phyloP scores from a whole-genome alignment of 2,329 filamentous ascomycete genomes.

The Drechslera avenae region DNA sequence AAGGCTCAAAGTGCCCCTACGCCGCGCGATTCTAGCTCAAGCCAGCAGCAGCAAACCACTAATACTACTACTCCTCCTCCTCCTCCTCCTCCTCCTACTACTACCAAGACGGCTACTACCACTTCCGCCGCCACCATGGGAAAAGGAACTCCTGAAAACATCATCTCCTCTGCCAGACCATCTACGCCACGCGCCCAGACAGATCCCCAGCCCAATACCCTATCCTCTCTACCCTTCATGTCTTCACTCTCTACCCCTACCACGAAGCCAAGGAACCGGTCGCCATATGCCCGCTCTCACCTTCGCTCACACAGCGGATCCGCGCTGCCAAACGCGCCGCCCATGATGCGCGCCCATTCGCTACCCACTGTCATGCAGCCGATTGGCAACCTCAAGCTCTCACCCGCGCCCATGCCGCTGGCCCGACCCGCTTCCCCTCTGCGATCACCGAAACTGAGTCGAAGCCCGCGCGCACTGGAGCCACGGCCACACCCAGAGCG shows the following conservation, averaged over 20 bases:
- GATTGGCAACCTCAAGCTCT: constrained; percentile 39
- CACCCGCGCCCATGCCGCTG: constrained; percentile 37
- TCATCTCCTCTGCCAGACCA: constrained; percentile 32
- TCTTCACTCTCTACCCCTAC: neutral
- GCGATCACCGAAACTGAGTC: constrained; percentile 51
- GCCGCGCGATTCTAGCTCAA: neutral
- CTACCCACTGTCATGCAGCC: constrained; percentile 50
- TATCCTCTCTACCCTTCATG: constrained; percentile 22
- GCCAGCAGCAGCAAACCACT: neutral
- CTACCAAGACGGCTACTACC: too few species aligned
- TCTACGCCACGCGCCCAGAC: constrained; percentile 48
- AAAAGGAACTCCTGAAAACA: constrained; percentile 30
- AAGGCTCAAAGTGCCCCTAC: neutral
- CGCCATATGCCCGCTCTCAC: constrained; percentile 55
- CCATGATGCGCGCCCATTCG: constrained; percentile 56
- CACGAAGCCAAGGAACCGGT: constrained; percentile 50
- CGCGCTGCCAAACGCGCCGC: constrained; percentile 48
- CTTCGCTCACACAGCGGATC: constrained; percentile 53
- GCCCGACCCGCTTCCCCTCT: constrained; percentile 47
- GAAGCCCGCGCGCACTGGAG: constrained; percentile 42
- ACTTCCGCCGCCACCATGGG: constrained; percentile 25
- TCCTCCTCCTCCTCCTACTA: too few species aligned
- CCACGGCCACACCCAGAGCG: constrained; percentile 25
- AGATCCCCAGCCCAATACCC: constrained; percentile 41
- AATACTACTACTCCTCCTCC: too few species aligned